Conservation (phyloP, 2,329 filamentous ascomycete species). For the Pseudofabraea citricarpa region DNA sequence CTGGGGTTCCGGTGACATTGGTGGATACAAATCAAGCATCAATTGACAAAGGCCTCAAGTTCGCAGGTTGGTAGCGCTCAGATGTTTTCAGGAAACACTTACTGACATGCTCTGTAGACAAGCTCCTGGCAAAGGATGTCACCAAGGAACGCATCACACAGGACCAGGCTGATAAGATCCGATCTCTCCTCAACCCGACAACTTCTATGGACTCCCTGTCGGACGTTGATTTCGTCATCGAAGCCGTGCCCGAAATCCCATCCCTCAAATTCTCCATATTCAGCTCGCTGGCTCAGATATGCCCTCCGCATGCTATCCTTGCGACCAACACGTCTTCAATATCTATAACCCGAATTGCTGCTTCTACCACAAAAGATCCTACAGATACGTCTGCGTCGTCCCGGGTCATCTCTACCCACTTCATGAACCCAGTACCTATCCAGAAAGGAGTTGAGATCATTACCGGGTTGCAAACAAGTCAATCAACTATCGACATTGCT, state of each 20-base stretch:
- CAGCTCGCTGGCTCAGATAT: constrained; percentile 72
- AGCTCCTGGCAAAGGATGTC: constrained; percentile 89
- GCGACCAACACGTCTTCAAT: constrained; percentile 99
- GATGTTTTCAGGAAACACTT: background rate
- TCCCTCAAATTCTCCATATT: constrained; percentile 88
- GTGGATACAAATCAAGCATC: constrained; percentile 82
- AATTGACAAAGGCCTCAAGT: constrained; percentile 82
- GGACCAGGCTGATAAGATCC: constrained; percentile 70
- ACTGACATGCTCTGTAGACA: constrained; percentile 50
- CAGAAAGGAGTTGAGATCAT: constrained; percentile 99
- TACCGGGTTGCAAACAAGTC: constrained; percentile 84
- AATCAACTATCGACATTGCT: constrained; percentile 74
- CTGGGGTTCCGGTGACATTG: constrained; percentile 76
- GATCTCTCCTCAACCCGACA: constrained; percentile 63
- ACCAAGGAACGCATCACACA: constrained; percentile 80
- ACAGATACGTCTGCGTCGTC: constrained; percentile 77
- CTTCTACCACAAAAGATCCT: constrained; percentile 73
- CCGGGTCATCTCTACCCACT: constrained; percentile 91
- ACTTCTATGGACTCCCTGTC: constrained; percentile 73
- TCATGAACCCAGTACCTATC: constrained; percentile 98
- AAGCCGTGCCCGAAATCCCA: constrained; percentile 91
- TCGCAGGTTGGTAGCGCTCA: constrained; percentile 61
- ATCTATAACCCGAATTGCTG: constrained; percentile 92
- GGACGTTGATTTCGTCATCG: constrained; percentile 93
- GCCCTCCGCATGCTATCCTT: constrained; percentile 79